Conservation (phyloP, 352 stramenopile genomes). For the Globisporangium acanthophoron region DNA sequence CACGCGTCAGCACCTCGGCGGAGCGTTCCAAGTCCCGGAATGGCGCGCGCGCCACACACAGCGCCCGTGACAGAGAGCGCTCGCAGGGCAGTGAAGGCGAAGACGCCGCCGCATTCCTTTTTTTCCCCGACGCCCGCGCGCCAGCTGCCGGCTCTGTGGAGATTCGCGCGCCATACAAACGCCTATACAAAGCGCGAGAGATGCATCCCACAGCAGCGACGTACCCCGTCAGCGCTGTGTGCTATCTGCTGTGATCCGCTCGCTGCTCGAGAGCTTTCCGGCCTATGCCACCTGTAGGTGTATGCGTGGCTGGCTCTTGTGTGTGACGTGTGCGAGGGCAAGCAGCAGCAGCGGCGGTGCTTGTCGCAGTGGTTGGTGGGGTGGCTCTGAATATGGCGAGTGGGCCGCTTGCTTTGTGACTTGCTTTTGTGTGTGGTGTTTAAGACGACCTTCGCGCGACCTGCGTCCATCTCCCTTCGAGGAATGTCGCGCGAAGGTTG, state of each 20-base stretch:
- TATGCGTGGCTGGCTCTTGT: too few relatives aligned
- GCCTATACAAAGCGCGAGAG: slow-evolving; percentile 9
- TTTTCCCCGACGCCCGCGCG: slow-evolving; percentile 1
- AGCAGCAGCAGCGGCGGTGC: too few relatives aligned
- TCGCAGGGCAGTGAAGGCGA: neutral
- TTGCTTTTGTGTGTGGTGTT: too few relatives aligned
- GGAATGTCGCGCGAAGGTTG: too few relatives aligned
- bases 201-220: neutral
- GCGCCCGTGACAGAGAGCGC: neutral
- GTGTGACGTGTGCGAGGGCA: too few relatives aligned
- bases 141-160: slow-evolving; percentile 5
- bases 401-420: neutral
- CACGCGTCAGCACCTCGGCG: neutral
- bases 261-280: too few relatives aligned
- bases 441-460: too few relatives aligned
- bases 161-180: slow-evolving; percentile 22
- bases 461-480: too few relatives aligned
- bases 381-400: neutral
- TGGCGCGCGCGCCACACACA: neutral
- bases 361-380: neutral
- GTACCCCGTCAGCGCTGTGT: neutral
- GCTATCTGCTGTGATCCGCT: neutral
- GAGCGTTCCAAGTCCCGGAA: neutral
- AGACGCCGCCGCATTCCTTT: slow-evolving; percentile 10
- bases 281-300: too few relatives aligned